These are phyloP conservation scores for Solanum pinnatisectum DNA, from an alignment of 257 asterid species.

Conservation along the genomic window DNA sequence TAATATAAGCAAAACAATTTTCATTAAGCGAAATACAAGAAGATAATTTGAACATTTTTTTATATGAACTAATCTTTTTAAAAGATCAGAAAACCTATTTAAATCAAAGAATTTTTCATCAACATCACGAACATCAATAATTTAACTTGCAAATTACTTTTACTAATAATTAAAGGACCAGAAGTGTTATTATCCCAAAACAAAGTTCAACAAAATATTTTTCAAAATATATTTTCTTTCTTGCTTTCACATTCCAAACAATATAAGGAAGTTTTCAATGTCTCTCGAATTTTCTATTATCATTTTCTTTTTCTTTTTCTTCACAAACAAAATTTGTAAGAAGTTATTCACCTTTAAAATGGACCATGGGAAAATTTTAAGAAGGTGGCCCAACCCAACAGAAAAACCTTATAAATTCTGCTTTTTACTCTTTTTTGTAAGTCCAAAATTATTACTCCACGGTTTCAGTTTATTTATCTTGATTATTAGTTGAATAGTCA, in stretches of 20 bases:
- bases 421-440: neutral
- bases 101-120: neutral
- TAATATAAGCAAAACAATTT: neutral
- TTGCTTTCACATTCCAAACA: neutral
- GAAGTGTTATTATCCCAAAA: neutral
- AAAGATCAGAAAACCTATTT: neutral
- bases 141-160: too few relatives aligned
- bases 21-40: too few relatives aligned
- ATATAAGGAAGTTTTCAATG: neutral
- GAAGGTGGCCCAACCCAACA: neutral
- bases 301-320: neutral
- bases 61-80: too few relatives aligned
- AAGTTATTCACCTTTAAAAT: neutral
- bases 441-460: neutral
- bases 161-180: neutral
- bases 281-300: neutral
- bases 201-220: neutral
- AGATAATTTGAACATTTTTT: too few relatives aligned
- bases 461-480: neutral
- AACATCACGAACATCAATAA: neutral
- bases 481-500: neutral
- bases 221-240: neutral
- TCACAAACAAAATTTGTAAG: neutral
- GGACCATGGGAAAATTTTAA: neutral
- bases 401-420: neutral